phyloP scores from a whole-genome alignment of 1,139 yeast species.

The Dujonia santamariae region DNA sequence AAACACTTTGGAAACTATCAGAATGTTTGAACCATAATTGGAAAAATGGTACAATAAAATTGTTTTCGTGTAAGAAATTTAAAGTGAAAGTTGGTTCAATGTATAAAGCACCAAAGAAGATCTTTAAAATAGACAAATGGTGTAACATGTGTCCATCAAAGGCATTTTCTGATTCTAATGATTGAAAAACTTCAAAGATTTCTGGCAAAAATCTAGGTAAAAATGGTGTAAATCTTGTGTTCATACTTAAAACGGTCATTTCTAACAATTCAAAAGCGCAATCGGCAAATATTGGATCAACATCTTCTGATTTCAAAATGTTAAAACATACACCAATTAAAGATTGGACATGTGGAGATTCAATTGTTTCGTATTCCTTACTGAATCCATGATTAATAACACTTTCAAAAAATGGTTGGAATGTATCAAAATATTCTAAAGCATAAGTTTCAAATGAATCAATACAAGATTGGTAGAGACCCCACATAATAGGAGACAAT shows the following conservation, averaged over 20 bases:
- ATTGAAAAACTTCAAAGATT: conserved; percentile 32
- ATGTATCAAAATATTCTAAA: conserved; percentile 47
- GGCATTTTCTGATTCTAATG: conserved; percentile 37
- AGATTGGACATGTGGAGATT: conserved; percentile 37
- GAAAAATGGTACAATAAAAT: conserved; percentile 36
- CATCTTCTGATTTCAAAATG: conserved; percentile 30
- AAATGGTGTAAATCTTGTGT: conserved; percentile 28
- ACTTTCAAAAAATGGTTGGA: conserved; percentile 48
- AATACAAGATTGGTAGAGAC: conserved; percentile 38
- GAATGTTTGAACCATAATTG: conserved; percentile 50
- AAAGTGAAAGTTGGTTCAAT: conserved; percentile 39
- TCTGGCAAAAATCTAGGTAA: conserved; percentile 37
- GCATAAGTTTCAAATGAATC: conserved; percentile 54
- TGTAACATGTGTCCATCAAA: conserved; percentile 50
- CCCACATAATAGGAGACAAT: conserved; percentile 49
- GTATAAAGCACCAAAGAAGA: conserved; percentile 39
- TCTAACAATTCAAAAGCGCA: conserved; percentile 42
- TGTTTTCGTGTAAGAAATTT: conserved; percentile 35
- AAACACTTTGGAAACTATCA: conserved; percentile 50
- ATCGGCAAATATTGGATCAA: conserved; percentile 44
- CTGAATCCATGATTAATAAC: conserved; percentile 48
- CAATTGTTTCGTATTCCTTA: conserved; percentile 28
- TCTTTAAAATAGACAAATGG: conserved; percentile 42
- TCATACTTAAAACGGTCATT: conserved; percentile 37
- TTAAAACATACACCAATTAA: conserved; percentile 37